phyloP scores from a whole-genome alignment of 306 rosid genomes.

The Ormosia semicastrata region DNA sequence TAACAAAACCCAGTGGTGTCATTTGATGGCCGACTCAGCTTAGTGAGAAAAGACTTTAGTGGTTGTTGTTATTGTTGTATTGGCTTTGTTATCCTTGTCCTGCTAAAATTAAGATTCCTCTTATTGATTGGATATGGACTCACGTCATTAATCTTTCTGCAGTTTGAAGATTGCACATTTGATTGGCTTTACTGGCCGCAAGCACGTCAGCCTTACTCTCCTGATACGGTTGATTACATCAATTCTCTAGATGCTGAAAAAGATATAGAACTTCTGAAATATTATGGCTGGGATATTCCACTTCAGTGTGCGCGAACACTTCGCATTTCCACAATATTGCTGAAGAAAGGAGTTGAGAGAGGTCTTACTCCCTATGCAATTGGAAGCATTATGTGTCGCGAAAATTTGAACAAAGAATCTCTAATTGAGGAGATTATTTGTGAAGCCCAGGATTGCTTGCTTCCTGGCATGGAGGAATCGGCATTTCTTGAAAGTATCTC shows the following conservation, averaged over 20 bases:
- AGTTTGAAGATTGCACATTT: conserved; percentile 90
- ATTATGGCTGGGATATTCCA: conserved; percentile 71
- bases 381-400: conserved; percentile 78
- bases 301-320: conserved; percentile 56
- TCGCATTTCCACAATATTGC: conserved; percentile 70
- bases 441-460: conserved; percentile 55
- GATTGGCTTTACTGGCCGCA: conserved; percentile 96
- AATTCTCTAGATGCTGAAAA: conserved; percentile 69
- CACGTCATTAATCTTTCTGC: conserved; percentile 14
- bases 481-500: conserved; percentile 55
- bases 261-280: conserved; percentile 61
- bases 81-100: too few relatives aligned
- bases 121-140: conserved; percentile 14
- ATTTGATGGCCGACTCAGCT: too few relatives aligned
- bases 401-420: conserved; percentile 61
- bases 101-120: background rate
- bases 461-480: conserved; percentile 63
- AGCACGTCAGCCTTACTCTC: conserved; percentile 58
- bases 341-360: conserved; percentile 73
- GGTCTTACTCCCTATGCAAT: conserved; percentile 69
- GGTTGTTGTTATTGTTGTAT: too few relatives aligned
- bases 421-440: conserved; percentile 60
- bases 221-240: conserved; percentile 54
- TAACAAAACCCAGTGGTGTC: too few relatives aligned
- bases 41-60: too few relatives aligned